Evolutionary conservation across 306 rosid species (phyloP), one percentile per base, ranked within the genome.

Genomic region (Rosa multiflora): DNA sequence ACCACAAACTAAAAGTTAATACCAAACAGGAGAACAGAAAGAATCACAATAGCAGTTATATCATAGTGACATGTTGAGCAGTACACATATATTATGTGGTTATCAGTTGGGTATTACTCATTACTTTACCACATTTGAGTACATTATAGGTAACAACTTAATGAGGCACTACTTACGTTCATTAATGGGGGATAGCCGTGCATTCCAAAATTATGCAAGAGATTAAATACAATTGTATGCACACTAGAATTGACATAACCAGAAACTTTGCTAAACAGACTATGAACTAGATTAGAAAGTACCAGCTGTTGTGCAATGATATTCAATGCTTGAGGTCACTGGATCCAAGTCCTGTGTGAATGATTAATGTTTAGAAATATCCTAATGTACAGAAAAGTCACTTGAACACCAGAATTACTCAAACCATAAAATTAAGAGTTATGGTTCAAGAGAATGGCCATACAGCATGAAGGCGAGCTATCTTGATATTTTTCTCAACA

Each of bases 391-490:
- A 55, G 2, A 46, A 17, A 32, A 49, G n/a, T 14, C 51, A 74
- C n/a, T 11, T 26, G 69, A 80, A 68, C 67, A 62, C 52, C 51
- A 44, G 5, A 56, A 81, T 48, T 53, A 32, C 64, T 32, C 40
- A 73, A 23, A 72, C 42, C 37, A 5, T 29, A 82, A 32, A 37
- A n/a, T 3, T 3, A 29, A 10, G 26, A 75, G n/a, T 29, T 10
- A 44, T 23, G 61, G 68, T 56, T 44, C n/a, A 75, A 47, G 73
- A 69, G 59, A 78, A 63, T 80, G 77, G 61, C 66, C 94, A 78
- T 94, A 94, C 97, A 83, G 97, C 96, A 83, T 95, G 99, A 75
- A 91, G 86, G 70, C 86, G 88, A 4, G 99, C 99, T 80, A 95
- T 89, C 82, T 81, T 93, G 90, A 95, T 91, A 82, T 95, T 92